Base-by-base conservation (phyloP, 306 rosid genomes). In the Dryas alaskensis region DNA sequence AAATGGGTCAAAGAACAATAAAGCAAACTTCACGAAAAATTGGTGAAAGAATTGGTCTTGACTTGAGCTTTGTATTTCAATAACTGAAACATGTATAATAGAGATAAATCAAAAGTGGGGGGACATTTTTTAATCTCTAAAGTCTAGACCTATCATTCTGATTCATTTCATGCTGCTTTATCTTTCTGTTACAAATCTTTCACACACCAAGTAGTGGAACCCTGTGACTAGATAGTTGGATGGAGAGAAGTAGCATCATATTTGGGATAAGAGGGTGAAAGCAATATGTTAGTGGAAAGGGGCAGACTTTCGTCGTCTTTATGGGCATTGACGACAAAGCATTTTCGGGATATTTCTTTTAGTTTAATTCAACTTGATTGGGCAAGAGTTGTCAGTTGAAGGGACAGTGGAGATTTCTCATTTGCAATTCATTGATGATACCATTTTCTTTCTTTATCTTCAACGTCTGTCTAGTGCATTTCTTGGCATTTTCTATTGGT, bases 401-500 rank as follows among this genome's bases (percentile, higher is more conserved):
- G 2, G 37, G 3, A 31, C 37, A 31, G 37, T 31, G 37, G 37
- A 31, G 3, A 31, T 31, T 31, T 31, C 37, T 31, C 37, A 31
- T 31, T 31, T 31, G 37, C 37, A 31, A 31, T 31, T 31, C 37
- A 31, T 31, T 31, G 37, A 31, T 31, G 37, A 31, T 31, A 31
- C 37, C 37, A 31, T 31, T 31, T 31, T 31, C 37, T 25, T 6
- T 58, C 4, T 25, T 22, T 31, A 55, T 7, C 19, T 58, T 58
- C 63, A 58, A 58, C 19, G 63, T 10, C 10, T 58, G 37, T 58
- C 63, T 40, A 25, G 63, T 58, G 63, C 63, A 58, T 19, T 55
- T 55, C 11, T 25, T 58, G 63, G 6, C 60, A 55, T 17, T 58
- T 58, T 27, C 13, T 58, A 58, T 40, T 25, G 63, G 9, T 58